These are phyloP conservation scores for Russula foetens DNA, from an alignment of 768 basidiomycete species.

Conservation along the genomic window DNA sequence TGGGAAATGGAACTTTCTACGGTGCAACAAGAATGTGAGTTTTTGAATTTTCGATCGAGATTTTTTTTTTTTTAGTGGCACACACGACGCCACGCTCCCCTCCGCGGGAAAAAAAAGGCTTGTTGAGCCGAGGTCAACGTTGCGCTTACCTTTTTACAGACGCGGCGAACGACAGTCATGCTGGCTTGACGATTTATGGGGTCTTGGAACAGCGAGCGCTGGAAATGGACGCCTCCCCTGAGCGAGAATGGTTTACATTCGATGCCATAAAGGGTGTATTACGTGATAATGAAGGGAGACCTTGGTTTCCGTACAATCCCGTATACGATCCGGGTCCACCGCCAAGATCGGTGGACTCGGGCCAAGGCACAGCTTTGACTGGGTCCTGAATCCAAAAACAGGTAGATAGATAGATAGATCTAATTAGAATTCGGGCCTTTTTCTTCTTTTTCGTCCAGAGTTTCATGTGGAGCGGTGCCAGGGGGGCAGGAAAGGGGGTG, in stretches of 20 bases:
- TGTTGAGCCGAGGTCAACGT: background rate
- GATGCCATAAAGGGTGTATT: constrained; percentile 40
- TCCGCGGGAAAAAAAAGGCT: background rate
- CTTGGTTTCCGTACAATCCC: constrained; percentile 56
- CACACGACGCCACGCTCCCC: too few relatives aligned
- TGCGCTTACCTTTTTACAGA: constrained; percentile 32
- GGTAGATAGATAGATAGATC: background rate
- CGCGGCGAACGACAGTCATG: constrained; percentile 65
- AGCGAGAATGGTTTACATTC: constrained; percentile 46
- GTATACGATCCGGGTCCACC: constrained; percentile 66
- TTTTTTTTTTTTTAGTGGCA: too few relatives aligned
- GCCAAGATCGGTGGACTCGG: constrained; percentile 36
- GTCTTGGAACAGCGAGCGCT: constrained; percentile 38
- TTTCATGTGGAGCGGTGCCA: background rate
- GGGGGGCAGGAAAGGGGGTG: too few relatives aligned
- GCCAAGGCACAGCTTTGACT: background rate
- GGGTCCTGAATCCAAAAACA: background rate
- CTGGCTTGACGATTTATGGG: constrained; percentile 47
- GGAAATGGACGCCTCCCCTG: constrained; percentile 30
- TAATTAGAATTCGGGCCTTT: too few relatives aligned
- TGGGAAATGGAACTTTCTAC: constrained; percentile 49
- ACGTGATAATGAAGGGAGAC: constrained; percentile 28
- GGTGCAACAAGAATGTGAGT: constrained; percentile 55
- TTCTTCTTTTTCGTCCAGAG: too few relatives aligned
- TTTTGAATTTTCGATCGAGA: too few relatives aligned